Conservation (phyloP, 768 basidiomycete genomes). For the Russula lepida region DNA sequence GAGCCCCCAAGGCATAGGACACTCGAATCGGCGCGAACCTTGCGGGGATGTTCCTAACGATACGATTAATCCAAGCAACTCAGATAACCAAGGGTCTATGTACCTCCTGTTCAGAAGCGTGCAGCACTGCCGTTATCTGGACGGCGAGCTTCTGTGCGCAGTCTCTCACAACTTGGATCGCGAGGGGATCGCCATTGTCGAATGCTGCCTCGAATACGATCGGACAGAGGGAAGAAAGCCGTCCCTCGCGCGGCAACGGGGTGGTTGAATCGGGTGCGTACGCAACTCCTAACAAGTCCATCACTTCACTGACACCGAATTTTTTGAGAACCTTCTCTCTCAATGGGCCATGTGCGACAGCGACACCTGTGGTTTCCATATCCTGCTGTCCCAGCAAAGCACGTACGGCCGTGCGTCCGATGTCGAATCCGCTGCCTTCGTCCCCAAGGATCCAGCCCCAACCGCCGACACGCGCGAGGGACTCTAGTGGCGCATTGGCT, state of each 20-base stretch:
- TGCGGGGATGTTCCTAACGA: conserved; percentile 4
- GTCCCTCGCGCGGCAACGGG: conserved; percentile 51
- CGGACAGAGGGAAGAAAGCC: conserved; percentile 65
- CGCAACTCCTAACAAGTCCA: conserved; percentile 57
- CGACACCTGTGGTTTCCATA: conserved; percentile 29
- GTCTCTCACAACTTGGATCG: conserved; percentile 45
- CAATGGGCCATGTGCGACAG: conserved; percentile 27
- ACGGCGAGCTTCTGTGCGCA: conserved; percentile 49
- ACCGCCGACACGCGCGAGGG: conserved; percentile 9
- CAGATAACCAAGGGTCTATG: neutral
- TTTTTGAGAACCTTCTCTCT: conserved; percentile 40
- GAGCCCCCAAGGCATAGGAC: conserved; percentile 78
- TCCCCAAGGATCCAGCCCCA: conserved; percentile 19
- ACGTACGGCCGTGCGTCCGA: conserved; percentile 69
- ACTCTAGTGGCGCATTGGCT: neutral
- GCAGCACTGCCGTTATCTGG: conserved; percentile 48
- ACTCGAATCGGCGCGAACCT: conserved; percentile 44
- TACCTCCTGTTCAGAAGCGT: conserved; percentile 20
- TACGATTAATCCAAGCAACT: neutral
- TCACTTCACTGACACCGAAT: conserved; percentile 48
- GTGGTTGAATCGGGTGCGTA: conserved; percentile 51
- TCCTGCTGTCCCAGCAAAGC: conserved; percentile 55
- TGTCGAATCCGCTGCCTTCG: conserved; percentile 74
- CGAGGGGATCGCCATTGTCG: conserved; percentile 56
- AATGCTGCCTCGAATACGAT: conserved; percentile 75